phyloP scores from a whole-genome alignment of 345 rosid genomes.

The Acer campestre region DNA sequence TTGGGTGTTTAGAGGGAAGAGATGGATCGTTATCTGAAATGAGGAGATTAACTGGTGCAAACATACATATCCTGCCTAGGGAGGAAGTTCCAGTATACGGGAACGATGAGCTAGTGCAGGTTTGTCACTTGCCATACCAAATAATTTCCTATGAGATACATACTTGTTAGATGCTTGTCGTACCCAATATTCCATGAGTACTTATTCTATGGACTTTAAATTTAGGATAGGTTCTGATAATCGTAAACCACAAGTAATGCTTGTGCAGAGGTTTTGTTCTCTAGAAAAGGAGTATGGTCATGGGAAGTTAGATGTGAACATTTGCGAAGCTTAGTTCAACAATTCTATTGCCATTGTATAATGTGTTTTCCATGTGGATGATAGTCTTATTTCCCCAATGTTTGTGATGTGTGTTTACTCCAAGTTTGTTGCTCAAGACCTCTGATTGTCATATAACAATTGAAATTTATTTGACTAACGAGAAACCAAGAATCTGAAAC shows the following conservation, averaged over 20 bases:
- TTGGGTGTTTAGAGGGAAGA: conserved; percentile 85
- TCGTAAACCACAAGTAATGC: neutral
- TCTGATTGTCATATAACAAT: neutral
- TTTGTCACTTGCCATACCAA: conserved; percentile 30
- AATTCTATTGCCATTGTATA: neutral
- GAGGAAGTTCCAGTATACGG: conserved; percentile 65
- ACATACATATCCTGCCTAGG: conserved; percentile 65
- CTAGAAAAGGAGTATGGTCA: neutral
- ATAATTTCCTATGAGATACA: conserved; percentile 9
- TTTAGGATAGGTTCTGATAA: neutral
- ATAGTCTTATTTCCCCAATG: neutral
- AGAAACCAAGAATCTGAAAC: conserved; percentile 10
- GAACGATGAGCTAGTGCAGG: conserved; percentile 83
- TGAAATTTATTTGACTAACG: conserved; percentile 15
- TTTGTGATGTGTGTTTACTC: neutral
- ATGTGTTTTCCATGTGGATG: conserved; percentile 2
- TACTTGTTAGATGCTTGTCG: conserved; percentile 16
- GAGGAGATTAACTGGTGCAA: conserved; percentile 77
- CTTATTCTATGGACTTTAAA: neutral
- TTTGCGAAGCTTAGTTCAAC: neutral
- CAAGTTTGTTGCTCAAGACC: neutral
- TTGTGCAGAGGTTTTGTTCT: neutral
- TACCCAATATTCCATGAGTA: neutral
- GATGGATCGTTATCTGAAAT: conserved; percentile 78
- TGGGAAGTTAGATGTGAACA: conserved; percentile 8